Evolutionary conservation across 73 alveolate species (phyloP), one percentile per base, ranked within the genome.

Genomic region (Tetrahymena borealis): DNA sequence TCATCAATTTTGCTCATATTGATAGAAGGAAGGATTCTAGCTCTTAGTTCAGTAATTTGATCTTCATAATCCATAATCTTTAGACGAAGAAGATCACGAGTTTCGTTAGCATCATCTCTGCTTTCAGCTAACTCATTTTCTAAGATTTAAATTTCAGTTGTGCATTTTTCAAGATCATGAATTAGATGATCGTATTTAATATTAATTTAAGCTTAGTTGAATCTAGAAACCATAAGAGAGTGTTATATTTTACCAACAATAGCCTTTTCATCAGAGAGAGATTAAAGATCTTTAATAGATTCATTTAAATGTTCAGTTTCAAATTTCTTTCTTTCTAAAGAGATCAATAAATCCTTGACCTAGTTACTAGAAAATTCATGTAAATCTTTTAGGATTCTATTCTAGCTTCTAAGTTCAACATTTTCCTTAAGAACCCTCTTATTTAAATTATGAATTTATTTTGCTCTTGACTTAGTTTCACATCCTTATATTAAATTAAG

Each of bases 241-340:
- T 93, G 95, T 79, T 93, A 93, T 11, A 93, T 60, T 33, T 93
- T 93, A 15, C 95, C 95, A 85, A 93, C 91, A 85, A 42, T 85
- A 85, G 91, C 91, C 36, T 93, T 93, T 33, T 78, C 90, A 39
- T 93, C 95, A 39, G 95, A 93, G 10, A 93, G 40, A 32, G 95
- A 90, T 32, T 93, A 38, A 12, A 93, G 40, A 24, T 93, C 95
- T 79, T 93, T 93, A 39, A 93, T 93, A 7, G 95, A 79, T 24
- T 93, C 41, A n/a, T 39, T 36, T 42, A 93, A 32, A 39, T 85
- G 90, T 7, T 93, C 93, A 0, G 78, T 10, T 79, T 93, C 95
- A 41, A 79, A 60, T 38, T 93, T 79, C 37, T 39, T 28, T 42
- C 91, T 93, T 36, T 93, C 95, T 31, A 93, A 38, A 40, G 95